These are phyloP conservation scores for Candida broadrunensis DNA, from an alignment of 805 yeast species.

Conservation along the genomic window DNA sequence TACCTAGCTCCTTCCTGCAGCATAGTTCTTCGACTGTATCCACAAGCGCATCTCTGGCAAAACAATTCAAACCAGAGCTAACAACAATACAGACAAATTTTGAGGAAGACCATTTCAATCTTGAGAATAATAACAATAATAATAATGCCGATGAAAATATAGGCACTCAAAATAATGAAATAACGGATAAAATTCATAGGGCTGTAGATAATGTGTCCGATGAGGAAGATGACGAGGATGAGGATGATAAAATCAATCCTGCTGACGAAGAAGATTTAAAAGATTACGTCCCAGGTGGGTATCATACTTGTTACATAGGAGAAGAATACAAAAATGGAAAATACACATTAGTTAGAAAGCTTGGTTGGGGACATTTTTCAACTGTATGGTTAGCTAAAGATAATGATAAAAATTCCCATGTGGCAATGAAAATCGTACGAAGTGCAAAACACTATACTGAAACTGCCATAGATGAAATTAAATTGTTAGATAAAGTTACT, in stretches of 20 bases:
- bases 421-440: constrained; percentile 91
- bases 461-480: constrained; percentile 92
- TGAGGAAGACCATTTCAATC: constrained; percentile 5
- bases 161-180: too few species aligned
- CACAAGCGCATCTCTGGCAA: constrained; percentile 30
- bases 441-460: constrained; percentile 89
- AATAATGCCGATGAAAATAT: background rate
- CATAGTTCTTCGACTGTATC: constrained; percentile 28
- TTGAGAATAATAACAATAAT: background rate
- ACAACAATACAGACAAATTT: constrained; percentile 37
- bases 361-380: constrained; percentile 99
- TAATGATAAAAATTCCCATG: constrained; percentile 59
- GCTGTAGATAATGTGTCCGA: background rate
- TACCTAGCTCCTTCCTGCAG: constrained; percentile 18
- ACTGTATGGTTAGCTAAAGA: constrained; percentile 89
- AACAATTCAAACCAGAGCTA: constrained; percentile 33
- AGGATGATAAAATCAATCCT: constrained; percentile 23
- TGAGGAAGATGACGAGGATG: constrained; percentile 24
- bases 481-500: constrained; percentile 64
- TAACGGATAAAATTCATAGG: background rate
- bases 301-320: constrained; percentile 90
- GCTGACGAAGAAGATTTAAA: constrained; percentile 78
- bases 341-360: constrained; percentile 78
- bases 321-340: constrained; percentile 75
- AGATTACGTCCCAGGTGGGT: constrained; percentile 92